These are phyloP conservation scores for Rhynchospora tenuis DNA, from an alignment of 176 grass and related monocot species.

Conservation along the genomic window DNA sequence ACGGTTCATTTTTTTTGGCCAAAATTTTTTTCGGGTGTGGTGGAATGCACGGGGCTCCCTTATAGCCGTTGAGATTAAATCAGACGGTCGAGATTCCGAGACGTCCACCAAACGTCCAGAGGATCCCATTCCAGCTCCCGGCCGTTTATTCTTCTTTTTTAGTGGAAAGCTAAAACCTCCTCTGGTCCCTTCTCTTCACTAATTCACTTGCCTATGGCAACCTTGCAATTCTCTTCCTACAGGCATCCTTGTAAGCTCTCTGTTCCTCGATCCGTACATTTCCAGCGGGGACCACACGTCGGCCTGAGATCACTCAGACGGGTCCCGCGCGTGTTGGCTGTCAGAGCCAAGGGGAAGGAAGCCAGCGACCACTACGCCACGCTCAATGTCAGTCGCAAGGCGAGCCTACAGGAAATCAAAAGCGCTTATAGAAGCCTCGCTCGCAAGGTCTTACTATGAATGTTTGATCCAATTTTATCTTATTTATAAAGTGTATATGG, in stretches of 20 bases:
- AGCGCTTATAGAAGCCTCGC: conserved; percentile 69
- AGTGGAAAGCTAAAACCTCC: conserved; percentile 9
- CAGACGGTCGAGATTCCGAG: no score
- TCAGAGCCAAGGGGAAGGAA: conserved; percentile 19
- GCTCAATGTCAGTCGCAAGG: conserved; percentile 60
- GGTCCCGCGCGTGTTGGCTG: conserved; percentile 14
- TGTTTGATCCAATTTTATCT: background rate
- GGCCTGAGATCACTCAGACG: conserved; percentile 11
- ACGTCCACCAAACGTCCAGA: no score
- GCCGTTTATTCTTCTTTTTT: background rate
- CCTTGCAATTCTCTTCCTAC: background rate
- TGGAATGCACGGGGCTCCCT: no score
- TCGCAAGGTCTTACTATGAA: conserved; percentile 45
- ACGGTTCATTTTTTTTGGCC: no score
- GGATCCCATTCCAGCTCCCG: no score
- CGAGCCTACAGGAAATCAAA: conserved; percentile 83
- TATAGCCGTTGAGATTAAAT: no score
- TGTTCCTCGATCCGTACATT: background rate
- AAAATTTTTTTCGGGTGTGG: no score
- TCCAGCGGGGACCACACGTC: conserved; percentile 10
- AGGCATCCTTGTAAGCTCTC: conserved; percentile 18
- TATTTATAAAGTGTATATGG: no score
- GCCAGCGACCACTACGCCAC: conserved; percentile 45
- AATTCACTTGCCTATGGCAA: conserved; percentile 22
- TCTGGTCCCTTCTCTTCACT: conserved; percentile 2